Conservation (phyloP, 1,284 basidiomycete species). For the Papiliotrema laurentii region DNA sequence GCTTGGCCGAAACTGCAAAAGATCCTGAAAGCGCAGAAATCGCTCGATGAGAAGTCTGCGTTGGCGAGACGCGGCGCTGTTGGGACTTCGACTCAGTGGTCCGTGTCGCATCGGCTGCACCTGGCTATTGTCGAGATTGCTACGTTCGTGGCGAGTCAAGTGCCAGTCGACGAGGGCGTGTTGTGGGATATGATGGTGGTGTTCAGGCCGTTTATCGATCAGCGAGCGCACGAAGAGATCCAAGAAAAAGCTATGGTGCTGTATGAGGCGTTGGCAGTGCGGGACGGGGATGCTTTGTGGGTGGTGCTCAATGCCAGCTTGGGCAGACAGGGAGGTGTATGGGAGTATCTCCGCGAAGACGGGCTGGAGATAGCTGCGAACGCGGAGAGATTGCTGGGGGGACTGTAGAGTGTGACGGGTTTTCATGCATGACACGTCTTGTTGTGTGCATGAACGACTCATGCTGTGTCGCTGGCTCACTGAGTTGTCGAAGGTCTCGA, state of each 20-base stretch:
- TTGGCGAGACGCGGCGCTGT: conserved; percentile 55
- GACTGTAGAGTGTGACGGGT: neutral
- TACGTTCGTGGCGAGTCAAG: conserved; percentile 58
- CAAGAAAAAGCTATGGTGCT: conserved; percentile 62
- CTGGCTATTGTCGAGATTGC: conserved; percentile 67
- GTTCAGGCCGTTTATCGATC: conserved; percentile 69
- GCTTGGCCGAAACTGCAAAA: conserved; percentile 74
- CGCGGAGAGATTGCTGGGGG: conserved; percentile 10
- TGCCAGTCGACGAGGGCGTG: conserved; percentile 63
- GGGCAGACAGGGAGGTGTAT: conserved; percentile 36
- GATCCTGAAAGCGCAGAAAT: conserved; percentile 59
- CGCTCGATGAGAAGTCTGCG: conserved; percentile 60
- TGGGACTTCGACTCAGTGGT: conserved; percentile 19
- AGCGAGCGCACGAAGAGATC: conserved; percentile 64
- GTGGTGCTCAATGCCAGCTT: conserved; percentile 61
- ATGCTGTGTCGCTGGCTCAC: too few species aligned
- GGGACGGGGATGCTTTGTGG: conserved; percentile 79
- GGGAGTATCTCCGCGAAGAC: conserved; percentile 29
- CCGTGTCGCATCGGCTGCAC: conserved; percentile 70
- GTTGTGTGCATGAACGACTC: neutral
- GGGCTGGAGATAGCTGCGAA: conserved; percentile 23
- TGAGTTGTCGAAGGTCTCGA: too few species aligned
- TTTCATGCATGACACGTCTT: neutral
- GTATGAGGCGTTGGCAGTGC: conserved; percentile 58
- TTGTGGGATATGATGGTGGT: conserved; percentile 72